Base-by-base conservation (phyloP, 2,329 filamentous ascomycete species). In the Pyrenochaeta sp. region DNA sequence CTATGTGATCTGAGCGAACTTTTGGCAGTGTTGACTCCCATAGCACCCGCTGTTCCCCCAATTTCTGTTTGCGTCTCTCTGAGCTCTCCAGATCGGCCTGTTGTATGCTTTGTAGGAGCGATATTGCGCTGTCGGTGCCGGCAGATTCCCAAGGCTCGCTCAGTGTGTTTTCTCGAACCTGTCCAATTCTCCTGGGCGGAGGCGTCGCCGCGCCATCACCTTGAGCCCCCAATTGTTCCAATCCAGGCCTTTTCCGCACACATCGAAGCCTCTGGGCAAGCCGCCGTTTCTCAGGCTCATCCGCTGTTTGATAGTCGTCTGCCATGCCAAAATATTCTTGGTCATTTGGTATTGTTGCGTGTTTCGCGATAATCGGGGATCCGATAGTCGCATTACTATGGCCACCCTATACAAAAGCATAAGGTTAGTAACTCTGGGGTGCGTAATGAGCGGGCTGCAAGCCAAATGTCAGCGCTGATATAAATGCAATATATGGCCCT, bases 401-500 rank as follows among this genome's bases (percentile, higher is more conserved):
- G 35, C 47, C 54, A 51, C 48, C 63, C 67, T 72, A 68, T 46
- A 62, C 17, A 43, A 52, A 54, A 53, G 46, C 46, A 61, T 49
- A 54, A 44, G 17, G 51, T 77, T 79, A 82, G 71, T 81, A 81
- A 69, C 79, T 81, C 61, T 82, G 80, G 49, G 80, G 80, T 62
- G 79, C 80, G 59, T 82, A 79, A 61, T 75, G 79, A 50, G 80
- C 80, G 50, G 80, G 80, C 78, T 81, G 60, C 36, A 55, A 45
- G 58, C 33, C 36, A 44, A 42, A 55, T 54, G 67, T 77, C 47
- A 75, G 73, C 74, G 53, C 41, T 59, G 64, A 60, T 63, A 56
- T 57, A 36, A 65, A 64, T 67, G 46, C 40, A 51, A 66, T 66
- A 63, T 49, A 63, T 64, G 64, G 66, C 61, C 56, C 62, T 69